Evolutionary conservation across 1,284 basidiomycete genomes (phyloP).

Genomic region (Boletus mariae): DNA sequence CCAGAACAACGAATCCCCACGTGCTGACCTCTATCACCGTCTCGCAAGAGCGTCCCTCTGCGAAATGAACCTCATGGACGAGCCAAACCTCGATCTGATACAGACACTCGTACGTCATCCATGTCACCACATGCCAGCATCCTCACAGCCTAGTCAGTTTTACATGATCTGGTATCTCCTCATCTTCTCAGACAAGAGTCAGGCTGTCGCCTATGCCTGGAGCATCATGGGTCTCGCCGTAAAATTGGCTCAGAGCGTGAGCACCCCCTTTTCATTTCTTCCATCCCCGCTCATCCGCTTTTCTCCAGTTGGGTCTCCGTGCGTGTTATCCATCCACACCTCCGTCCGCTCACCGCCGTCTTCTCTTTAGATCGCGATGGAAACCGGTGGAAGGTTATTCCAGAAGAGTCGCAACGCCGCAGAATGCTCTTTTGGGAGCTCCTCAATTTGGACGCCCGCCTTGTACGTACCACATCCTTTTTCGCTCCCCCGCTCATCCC

Average conservation of each 20-base stretch:
- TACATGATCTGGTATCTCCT: conserved; percentile 72
- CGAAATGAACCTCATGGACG: conserved; percentile 65
- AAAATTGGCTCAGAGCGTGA: conserved; percentile 57
- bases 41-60: conserved; percentile 65
- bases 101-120: conserved; percentile 52
- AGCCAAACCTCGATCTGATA: conserved; percentile 63
- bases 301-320: conserved; percentile 52
- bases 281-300: conserved; percentile 2
- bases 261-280: conserved; percentile 12
- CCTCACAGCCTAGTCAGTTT: conserved; percentile 42
- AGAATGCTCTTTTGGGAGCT: conserved; percentile 73
- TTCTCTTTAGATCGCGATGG: conserved; percentile 60
- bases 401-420: conserved; percentile 67
- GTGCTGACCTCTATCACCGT: conserved; percentile 64
- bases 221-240: conserved; percentile 61
- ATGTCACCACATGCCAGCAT: conserved; percentile 1
- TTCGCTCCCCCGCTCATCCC: conserved; percentile 5
- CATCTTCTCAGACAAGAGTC: conserved; percentile 65
- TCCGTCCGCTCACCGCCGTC: conserved; percentile 23
- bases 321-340: conserved; percentile 23
- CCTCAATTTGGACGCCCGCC: conserved; percentile 68
- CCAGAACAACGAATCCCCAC: conserved; percentile 46
- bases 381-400: conserved; percentile 59
- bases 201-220: conserved; percentile 65
- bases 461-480: conserved; percentile 43